Base-by-base conservation (phyloP, 2,329 filamentous ascomycete species). In the Diplodia seriata region DNA sequence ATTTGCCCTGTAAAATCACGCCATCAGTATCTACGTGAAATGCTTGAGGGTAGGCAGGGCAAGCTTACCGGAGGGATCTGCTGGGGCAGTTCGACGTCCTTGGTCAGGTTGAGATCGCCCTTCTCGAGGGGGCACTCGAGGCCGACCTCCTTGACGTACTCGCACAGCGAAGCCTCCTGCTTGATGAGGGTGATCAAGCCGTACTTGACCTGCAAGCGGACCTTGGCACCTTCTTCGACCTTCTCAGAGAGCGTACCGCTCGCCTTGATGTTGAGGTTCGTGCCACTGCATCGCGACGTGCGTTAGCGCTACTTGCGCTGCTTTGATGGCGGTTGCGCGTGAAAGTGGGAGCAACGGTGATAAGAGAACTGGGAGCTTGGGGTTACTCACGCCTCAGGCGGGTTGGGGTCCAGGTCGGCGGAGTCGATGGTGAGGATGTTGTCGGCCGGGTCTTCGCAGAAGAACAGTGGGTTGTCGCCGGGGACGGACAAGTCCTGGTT, bases 131-230 rank as follows among this genome's bases (percentile, higher is more conserved):
- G 95, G 81, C 95, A 99, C 74, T 92, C 82, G 68, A 98, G 84
- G 74, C 97, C 93, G 54, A 97, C 92, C 73, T 97, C 93, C 77
- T 87, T 84, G 72, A 97, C 87, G 78, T 97, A 90, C 69, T 97
- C 91, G 84, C 95, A 99, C 47, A 98, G 87, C 76, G 97, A 91
- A 74, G 90, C 89, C 72, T 85, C 87, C 72, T 91, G 91, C 79
- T 87, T 92, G 80, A 99, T 88, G 71, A 99, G 87, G 67, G 89
- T 91, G 79, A 99, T 97, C 72, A 97, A 85, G 69, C 94, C 94
- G 80, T 97, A 97, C 83, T 97, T 97, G 81, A 99, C 94, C 72
- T 89, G 86, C 50, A 99, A 79, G 57, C 90, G 85, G 70, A 97
- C 90, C 74, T 91, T 92, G 69, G 94, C 92, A 68, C 93, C 94